Base-by-base conservation (phyloP, 768 basidiomycete species). In the Mycena albidolilacea region DNA sequence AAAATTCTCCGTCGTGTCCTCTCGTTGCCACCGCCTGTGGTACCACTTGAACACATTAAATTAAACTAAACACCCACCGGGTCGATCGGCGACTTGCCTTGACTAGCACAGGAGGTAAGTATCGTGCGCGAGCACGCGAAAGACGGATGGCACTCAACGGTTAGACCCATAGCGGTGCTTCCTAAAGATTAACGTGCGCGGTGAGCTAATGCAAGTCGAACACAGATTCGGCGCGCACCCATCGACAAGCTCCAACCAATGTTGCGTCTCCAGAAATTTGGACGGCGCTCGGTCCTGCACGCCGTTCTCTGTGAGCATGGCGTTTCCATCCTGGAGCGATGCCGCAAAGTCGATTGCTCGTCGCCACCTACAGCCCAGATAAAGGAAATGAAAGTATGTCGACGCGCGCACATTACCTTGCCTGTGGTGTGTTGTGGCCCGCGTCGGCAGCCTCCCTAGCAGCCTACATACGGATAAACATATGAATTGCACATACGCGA, bases 131-230 rank as follows among this genome's bases (percentile, higher is more conserved):
- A 37, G 23, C 11, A 30, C 8, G 52, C 37, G 44, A 59, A 17
- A 58, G 46, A 62, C 55, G 41, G 14, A 67, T 63, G 57, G 37
- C 38, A 82, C 86, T 84, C 82, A 81, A 90, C 89, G 80, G 78
- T 90, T 91, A 50, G 89, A 87, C 12, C 90, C 90, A 83, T 91
- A 91, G 14, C 90, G 85, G 78, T 91, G 90, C 76, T 90, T 91
- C 41, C 89, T 86, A n/a, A 38, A 19, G 6, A 58, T 58, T 5
- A 58, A 58, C n/a, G 44, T 23, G 46, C 30, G 15, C 7, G 17
- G n/a, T 52, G 17, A 64, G 63, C 19, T 35, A 50, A 64, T 8
- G 30, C 3, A 30, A 35, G 30, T 1, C n/a, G 17, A 21, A n/a
- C 63, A 58, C 50, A 44, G 23, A 23, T 38, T 38, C 52, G 48